Base-by-base conservation (phyloP, 1,284 basidiomycete genomes). In the Microbotryomycetes sp. region DNA sequence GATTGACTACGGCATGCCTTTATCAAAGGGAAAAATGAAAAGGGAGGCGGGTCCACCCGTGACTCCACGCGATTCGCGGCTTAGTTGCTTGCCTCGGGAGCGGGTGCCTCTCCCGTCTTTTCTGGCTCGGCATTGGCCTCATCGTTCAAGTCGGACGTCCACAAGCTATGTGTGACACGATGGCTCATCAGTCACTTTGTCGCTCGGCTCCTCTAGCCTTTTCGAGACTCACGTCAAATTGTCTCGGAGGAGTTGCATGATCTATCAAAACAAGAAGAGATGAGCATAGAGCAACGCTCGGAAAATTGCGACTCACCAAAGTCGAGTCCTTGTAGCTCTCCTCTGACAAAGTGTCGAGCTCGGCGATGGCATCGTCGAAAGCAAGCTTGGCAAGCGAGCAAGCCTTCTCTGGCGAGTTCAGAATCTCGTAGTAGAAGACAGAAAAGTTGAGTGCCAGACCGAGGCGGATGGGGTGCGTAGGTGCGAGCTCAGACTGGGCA, bases 391-490 rank as follows among this genome's bases (percentile, higher is more conserved):
- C 94, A 72, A 97, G 89, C 78, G 97, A 93, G 83, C 94, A 98
- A 64, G 94, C 94, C 78, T 92, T 91, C 80, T 97, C 94, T 73
- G 94, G 94, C 77, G 87, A 90, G 86, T 98, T 98, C 79, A 98
- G 87, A 79, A 98, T 97, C 81, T 98, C 96, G 82, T 97, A 98
- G 86, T 98, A 98, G 84, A 98, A 98, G 63, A 98, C 94, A 66
- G 92, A 97, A 85, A 98, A 98, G 86, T 98, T 98, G 75, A 98
- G 84, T 54, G 94, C 96, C 61, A 98, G 89, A 79, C 94, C 94
- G 69, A 98, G 89, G 76, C 94, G 92, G 80, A 98, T 98, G 72
- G 94, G 94, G 82, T 98, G 96, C 73, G 94, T 98, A 28, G 94
- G 96, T 47, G 94, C 92, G 55, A 98, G 87, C 81, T 98, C 93